Conservation (phyloP, 371 early-diverging fungal genomes). For the Actinomucor elegans region DNA sequence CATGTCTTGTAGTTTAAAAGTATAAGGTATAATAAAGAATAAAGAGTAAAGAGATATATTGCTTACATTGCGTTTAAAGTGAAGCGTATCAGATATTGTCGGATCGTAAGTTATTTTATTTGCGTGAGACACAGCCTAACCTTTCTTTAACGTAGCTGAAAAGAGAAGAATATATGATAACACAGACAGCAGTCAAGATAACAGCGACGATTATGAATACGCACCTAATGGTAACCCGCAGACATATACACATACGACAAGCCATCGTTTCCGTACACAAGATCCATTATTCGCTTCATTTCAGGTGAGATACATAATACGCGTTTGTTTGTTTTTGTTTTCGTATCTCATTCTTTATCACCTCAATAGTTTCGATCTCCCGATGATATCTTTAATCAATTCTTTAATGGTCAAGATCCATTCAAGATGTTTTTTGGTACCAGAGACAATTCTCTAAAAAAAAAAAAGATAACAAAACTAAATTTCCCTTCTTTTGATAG, state of each 20-base stretch:
- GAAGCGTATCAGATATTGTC: constrained; percentile 22
- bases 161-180: constrained; percentile 16
- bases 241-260: not conserved
- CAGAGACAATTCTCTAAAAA: not conserved
- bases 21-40: constrained; percentile 8
- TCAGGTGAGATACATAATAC: constrained; percentile 6
- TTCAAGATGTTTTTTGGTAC: constrained; percentile 12
- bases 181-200: too few species aligned
- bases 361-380: constrained; percentile 22
- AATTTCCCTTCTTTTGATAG: too few species aligned
- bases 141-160: constrained; percentile 8
- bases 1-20: constrained; percentile 13
- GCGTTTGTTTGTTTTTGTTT: not conserved
- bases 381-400: constrained; percentile 19
- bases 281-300: constrained; percentile 16
- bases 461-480: too few species aligned
- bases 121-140: not conserved
- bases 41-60: not conserved
- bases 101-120: constrained; percentile 15
- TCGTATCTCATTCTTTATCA: not conserved
- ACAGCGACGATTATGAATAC: not conserved
- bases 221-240: not conserved
- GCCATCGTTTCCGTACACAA: not conserved
- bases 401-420: constrained; percentile 17
- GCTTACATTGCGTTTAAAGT: not conserved